Conservation (phyloP, 495 filamentous ascomycete species). For the Pseudomonodictys pantanalensis region DNA sequence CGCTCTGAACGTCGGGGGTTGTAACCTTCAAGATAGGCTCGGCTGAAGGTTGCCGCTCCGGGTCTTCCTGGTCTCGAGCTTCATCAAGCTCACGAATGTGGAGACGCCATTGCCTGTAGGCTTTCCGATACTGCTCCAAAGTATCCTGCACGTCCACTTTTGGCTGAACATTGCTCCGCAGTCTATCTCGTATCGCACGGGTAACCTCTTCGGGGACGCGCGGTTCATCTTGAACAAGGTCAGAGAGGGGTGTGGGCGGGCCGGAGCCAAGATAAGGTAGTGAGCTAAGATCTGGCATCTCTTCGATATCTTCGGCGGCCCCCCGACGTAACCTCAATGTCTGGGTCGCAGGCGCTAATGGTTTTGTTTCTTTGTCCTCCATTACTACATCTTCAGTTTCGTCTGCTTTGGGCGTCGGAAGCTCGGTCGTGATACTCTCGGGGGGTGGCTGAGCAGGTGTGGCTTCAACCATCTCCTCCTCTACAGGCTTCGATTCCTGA, state of each 20-base stretch:
- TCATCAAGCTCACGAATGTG: conserved; percentile 59
- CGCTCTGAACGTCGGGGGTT: conserved; percentile 44
- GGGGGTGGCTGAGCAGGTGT: conserved; percentile 5
- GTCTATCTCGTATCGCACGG: conserved; percentile 16
- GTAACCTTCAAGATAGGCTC: conserved; percentile 35
- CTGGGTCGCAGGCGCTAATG: conserved; percentile 12
- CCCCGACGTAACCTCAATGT: conserved; percentile 8
- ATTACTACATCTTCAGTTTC: conserved; percentile 30
- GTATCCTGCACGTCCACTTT: conserved; percentile 33
- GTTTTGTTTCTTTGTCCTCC: conserved; percentile 15
- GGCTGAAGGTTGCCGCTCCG: conserved; percentile 51
- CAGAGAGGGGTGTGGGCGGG: conserved; percentile 37
- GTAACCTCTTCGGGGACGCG: conserved; percentile 23
- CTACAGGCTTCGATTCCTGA: conserved; percentile 6
- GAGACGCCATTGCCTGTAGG: conserved; percentile 52
- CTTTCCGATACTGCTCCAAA: conserved; percentile 44
- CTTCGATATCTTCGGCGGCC: conserved; percentile 17
- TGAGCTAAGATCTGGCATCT: conserved; percentile 34
- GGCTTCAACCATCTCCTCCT: conserved; percentile 4
- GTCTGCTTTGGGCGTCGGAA: conserved; percentile 32
- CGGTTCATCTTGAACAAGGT: conserved; percentile 30
- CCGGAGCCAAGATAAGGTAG: conserved; percentile 41
- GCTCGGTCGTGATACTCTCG: conserved; percentile 23
- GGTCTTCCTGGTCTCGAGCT: conserved; percentile 45
- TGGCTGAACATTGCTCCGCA: conserved; percentile 4